phyloP scores from a whole-genome alignment of 352 stramenopile genomes.

The Pythium dissotocum region DNA sequence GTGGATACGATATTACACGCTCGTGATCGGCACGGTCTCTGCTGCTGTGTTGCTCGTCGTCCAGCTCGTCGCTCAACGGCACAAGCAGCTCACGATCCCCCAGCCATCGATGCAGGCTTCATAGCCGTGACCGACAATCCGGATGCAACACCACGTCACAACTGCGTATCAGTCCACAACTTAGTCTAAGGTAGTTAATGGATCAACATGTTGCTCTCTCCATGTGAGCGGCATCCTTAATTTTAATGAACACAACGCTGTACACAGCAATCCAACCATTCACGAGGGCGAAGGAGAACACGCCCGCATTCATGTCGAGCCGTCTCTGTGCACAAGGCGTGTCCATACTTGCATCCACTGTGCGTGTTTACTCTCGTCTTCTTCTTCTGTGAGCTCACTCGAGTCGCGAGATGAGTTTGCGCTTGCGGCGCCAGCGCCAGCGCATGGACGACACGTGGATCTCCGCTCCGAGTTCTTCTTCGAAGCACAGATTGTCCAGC shows the following conservation, averaged over 20 bases:
- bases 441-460: conserved; percentile 84
- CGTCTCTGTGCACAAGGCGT: background rate
- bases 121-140: background rate
- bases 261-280: background rate
- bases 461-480: conserved; percentile 76
- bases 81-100: background rate
- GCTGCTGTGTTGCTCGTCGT: background rate
- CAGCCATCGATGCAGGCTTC: background rate
- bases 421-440: conserved; percentile 87
- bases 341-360: background rate
- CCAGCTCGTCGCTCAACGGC: background rate
- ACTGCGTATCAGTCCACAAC: too few relatives aligned
- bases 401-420: conserved; percentile 80
- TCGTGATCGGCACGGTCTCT: background rate
- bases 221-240: background rate
- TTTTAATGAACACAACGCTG: background rate
- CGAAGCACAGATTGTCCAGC: conserved; percentile 86
- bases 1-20: background rate
- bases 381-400: conserved; percentile 29
- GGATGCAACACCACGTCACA: too few relatives aligned
- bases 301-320: background rate
- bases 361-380: too few relatives aligned
- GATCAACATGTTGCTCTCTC: background rate
- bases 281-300: background rate
- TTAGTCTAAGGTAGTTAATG: too few relatives aligned